A percentile compares a stretch with the other conserved stretches of the same genome.
phyloP scores from a whole-genome alignment of 2,329 filamentous ascomycete genomes.

The Plectosphaerella cucumerina region DNA sequence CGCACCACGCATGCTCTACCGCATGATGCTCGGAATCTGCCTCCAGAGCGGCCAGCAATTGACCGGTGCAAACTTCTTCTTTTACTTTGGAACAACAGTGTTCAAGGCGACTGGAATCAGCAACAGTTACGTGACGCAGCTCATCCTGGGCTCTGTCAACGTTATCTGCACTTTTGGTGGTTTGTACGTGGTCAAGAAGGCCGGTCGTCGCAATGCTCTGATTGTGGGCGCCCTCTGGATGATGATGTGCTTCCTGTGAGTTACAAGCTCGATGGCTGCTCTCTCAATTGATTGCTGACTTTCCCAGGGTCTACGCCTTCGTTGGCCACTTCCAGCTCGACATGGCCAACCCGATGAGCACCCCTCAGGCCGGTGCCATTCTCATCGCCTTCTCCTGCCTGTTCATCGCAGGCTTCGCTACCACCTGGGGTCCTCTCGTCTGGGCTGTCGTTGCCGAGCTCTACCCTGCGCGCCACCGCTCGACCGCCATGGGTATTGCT shows the following conservation, averaged over 20 bases:
- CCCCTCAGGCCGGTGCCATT: conserved; percentile 47
- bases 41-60: conserved; percentile 66
- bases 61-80: conserved; percentile 66
- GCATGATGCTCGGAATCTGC: conserved; percentile 56
- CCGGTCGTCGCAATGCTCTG: conserved; percentile 59
- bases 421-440: conserved; percentile 66
- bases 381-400: conserved; percentile 67
- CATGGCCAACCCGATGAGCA: conserved; percentile 33
- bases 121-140: conserved; percentile 64
- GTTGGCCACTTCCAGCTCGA: conserved; percentile 43
- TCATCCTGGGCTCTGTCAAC: conserved; percentile 65
- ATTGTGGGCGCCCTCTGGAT: conserved; percentile 61
- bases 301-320: conserved; percentile 38
- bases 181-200: conserved; percentile 61
- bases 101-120: conserved; percentile 61
- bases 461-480: conserved; percentile 55
- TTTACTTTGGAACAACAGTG: conserved; percentile 63
- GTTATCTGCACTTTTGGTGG: conserved; percentile 62
- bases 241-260: conserved; percentile 45
- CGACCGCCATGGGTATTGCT: conserved; percentile 50
- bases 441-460: conserved; percentile 64
- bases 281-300: background rate
- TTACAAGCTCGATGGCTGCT: conserved; percentile 3
- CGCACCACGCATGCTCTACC: conserved; percentile 61
- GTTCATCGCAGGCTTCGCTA: conserved; percentile 64